Conservation (phyloP, 2,329 filamentous ascomycete genomes). For the Parasarocladium wereldwijsianum region DNA sequence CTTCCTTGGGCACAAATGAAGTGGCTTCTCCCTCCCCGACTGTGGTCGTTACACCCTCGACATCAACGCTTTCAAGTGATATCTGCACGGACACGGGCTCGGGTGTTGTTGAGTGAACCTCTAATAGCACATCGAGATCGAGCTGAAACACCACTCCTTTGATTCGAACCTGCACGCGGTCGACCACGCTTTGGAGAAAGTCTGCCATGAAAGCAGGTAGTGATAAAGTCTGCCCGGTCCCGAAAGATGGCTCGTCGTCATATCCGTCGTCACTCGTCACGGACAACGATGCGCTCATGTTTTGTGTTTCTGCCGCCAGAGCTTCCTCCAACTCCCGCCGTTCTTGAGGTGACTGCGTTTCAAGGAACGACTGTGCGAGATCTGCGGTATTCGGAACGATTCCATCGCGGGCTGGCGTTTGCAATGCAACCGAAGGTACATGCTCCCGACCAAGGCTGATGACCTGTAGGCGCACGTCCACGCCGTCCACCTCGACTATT, state of each 20-base stretch:
- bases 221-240: constrained; percentile 56
- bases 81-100: constrained; percentile 51
- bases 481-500: constrained; percentile 64
- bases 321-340: constrained; percentile 55
- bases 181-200: constrained; percentile 60
- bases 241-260: constrained; percentile 44
- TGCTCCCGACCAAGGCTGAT: constrained; percentile 16
- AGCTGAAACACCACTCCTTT: constrained; percentile 51
- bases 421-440: constrained; percentile 21
- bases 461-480: constrained; percentile 55
- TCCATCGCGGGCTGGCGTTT: constrained; percentile 13
- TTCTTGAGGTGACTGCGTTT: constrained; percentile 52
- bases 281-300: constrained; percentile 44
- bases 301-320: constrained; percentile 45
- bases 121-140: constrained; percentile 41
- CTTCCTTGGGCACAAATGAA: constrained; percentile 35
- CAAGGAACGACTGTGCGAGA: constrained; percentile 65
- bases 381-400: constrained; percentile 55
- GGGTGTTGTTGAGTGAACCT: constrained; percentile 27
- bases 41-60: constrained; percentile 48
- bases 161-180: constrained; percentile 54
- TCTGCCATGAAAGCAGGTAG: constrained; percentile 56
- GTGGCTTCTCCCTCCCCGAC: constrained; percentile 14
- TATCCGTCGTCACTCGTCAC: constrained; percentile 47
- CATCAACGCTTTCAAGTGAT: constrained; percentile 46